These are phyloP conservation scores for Bipolaris cookei DNA, from an alignment of 2,329 filamentous ascomycete genomes.

Conservation along the genomic window DNA sequence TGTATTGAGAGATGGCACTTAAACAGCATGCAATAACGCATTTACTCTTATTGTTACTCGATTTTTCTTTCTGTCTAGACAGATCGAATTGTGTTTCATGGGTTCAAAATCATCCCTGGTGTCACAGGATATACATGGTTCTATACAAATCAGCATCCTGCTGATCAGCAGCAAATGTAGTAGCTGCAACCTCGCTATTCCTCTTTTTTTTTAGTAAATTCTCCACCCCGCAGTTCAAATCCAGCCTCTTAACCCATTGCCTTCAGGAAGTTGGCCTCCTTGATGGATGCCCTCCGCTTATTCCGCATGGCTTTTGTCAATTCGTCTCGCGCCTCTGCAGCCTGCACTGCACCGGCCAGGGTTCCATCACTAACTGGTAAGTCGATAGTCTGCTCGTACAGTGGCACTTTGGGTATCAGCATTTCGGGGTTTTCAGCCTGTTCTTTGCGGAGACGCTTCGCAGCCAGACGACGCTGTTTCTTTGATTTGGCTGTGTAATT, in stretches of 20 bases:
- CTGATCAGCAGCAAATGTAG: neutral
- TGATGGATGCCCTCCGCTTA: conserved; percentile 77
- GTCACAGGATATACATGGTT: neutral
- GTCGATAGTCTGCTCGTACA: conserved; percentile 81
- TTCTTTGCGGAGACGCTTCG: conserved; percentile 68
- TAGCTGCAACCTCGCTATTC: neutral
- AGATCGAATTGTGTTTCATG: neutral
- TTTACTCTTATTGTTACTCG: too few relatives aligned
- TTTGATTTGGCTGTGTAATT: conserved; percentile 68
- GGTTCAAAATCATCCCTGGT: neutral
- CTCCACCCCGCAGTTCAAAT: neutral
- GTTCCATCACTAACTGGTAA: conserved; percentile 63
- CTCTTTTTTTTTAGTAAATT: neutral
- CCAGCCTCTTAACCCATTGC: conserved; percentile 63
- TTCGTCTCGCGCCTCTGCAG: conserved; percentile 62
- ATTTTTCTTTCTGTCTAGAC: too few relatives aligned
- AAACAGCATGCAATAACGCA: too few relatives aligned
- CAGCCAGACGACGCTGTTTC: conserved; percentile 75
- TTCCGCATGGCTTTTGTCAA: conserved; percentile 74
- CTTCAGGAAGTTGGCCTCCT: conserved; percentile 86
- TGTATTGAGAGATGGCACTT: too few relatives aligned
- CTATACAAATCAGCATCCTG: neutral
- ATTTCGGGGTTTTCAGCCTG: conserved; percentile 70
- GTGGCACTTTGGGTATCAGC: conserved; percentile 68
- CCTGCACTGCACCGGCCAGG: conserved; percentile 54